Percentiles rank a stretch among this genome's conserved stretches.
phyloP scores from a whole-genome alignment of 768 basidiomycete species.

The Mrakia blollopis region DNA sequence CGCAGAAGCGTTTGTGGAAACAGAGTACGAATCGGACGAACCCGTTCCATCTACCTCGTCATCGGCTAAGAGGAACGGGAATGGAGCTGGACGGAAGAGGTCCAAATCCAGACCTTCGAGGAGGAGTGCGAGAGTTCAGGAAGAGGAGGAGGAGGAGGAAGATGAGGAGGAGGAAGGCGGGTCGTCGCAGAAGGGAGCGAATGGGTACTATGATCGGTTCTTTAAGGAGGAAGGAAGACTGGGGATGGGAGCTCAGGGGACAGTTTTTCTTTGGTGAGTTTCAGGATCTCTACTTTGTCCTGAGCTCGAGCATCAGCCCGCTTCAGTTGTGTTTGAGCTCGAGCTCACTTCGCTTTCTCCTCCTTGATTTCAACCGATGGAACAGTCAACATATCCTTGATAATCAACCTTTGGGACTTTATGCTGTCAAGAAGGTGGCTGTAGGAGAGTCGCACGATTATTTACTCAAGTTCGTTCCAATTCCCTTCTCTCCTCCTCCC shows the following conservation, averaged over 20 bases:
- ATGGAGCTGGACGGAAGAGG: background rate
- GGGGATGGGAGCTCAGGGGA: constrained; percentile 89
- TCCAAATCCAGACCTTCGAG: background rate
- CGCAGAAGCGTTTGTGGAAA: background rate
- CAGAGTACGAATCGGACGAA: constrained; percentile 7
- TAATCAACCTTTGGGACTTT: constrained; percentile 71
- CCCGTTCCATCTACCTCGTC: background rate
- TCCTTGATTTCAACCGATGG: background rate
- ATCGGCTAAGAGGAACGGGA: too few relatives aligned
- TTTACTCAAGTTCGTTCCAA: constrained; percentile 52
- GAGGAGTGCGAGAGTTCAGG: too few relatives aligned
- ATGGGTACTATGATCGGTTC: constrained; percentile 88
- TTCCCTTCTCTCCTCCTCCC: too few relatives aligned
- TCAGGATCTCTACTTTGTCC: too few relatives aligned
- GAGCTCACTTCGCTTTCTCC: background rate
- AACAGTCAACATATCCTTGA: constrained; percentile 69
- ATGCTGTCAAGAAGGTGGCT: constrained; percentile 91
- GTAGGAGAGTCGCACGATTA: constrained; percentile 81
- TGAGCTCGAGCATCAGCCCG: too few relatives aligned
- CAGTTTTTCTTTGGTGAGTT: constrained; percentile 71
- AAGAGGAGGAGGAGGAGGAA: background rate
- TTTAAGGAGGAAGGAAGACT: constrained; percentile 83
- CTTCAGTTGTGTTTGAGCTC: too few relatives aligned
- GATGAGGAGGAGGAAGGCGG: background rate
- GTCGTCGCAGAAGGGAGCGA: constrained; percentile 50